phyloP scores from a whole-genome alignment of 441 rosid species.

The Corymbia calophylla region DNA sequence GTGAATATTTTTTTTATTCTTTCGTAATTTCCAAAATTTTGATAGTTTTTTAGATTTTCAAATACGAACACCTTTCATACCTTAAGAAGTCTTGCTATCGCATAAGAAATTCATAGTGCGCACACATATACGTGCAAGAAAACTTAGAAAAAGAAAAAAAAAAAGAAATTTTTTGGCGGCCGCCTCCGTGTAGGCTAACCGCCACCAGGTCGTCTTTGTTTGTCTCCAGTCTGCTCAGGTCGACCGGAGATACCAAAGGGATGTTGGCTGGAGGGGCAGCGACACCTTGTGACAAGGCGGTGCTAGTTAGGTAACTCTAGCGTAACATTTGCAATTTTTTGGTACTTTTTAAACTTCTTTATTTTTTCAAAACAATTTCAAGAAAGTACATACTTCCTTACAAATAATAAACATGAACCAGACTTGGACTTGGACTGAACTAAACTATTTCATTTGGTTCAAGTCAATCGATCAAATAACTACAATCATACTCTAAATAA shows the following conservation, averaged over 20 bases:
- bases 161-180: too few species aligned
- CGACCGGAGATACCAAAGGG: not conserved
- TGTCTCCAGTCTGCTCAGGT: not conserved
- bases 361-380: not conserved
- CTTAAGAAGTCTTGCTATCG: not conserved
- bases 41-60: not conserved
- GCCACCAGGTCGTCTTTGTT: too few species aligned
- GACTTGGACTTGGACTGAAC: fast-evolving
- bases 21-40: not conserved
- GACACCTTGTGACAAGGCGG: not conserved
- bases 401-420: not conserved
- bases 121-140: not conserved
- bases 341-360: not conserved
- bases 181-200: fast-evolving
- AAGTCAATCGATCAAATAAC: not conserved
- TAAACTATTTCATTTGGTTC: not conserved
- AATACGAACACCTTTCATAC: not conserved
- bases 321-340: not conserved
- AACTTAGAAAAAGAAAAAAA: not conserved
- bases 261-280: not conserved
- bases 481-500: not conserved
- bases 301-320: not conserved
- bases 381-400: not conserved
- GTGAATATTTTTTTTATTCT: not conserved
- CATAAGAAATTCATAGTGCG: not conserved